These are phyloP conservation scores for Alternaria ventricosa DNA, from an alignment of 2,329 filamentous ascomycete genomes.

Conservation along the genomic window DNA sequence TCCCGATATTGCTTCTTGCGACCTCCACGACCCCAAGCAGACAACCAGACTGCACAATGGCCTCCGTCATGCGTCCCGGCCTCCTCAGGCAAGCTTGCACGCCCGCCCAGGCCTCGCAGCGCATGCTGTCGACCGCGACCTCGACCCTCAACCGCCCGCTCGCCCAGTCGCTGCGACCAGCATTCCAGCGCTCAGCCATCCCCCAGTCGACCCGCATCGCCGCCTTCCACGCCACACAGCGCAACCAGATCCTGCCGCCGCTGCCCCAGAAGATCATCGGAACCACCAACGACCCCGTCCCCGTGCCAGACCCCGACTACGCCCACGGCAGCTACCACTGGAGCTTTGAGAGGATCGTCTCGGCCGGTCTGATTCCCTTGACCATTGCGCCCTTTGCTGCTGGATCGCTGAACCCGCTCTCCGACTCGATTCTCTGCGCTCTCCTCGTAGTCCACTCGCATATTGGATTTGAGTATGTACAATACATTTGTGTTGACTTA, in stretches of 20 bases:
- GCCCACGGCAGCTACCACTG: constrained; percentile 97
- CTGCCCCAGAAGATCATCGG: constrained; percentile 85
- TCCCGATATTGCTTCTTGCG: constrained; percentile 15
- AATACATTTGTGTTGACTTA: not conserved
- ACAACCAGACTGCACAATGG: constrained; percentile 52
- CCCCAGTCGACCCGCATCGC: constrained; percentile 63
- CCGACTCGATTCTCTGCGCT: constrained; percentile 85
- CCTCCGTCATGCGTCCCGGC: constrained; percentile 59
- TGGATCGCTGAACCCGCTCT: constrained; percentile 85
- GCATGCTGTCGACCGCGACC: constrained; percentile 52
- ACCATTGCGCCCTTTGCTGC: constrained; percentile 90
- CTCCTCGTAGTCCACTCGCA: constrained; percentile 90
- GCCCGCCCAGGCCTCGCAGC: constrained; percentile 50
- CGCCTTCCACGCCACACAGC: constrained; percentile 85
- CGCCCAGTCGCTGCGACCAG: constrained; percentile 45
- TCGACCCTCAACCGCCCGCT: constrained; percentile 47
- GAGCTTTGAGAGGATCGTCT: constrained; percentile 86
- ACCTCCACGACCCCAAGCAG: constrained; percentile 2
- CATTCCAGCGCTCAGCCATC: constrained; percentile 51
- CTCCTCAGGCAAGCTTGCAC: constrained; percentile 57
- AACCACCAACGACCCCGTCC: constrained; percentile 84
- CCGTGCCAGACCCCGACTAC: constrained; percentile 73
- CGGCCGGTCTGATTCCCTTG: constrained; percentile 82
- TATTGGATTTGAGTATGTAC: constrained; percentile 82
- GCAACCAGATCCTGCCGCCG: constrained; percentile 78